Percentiles rank a stretch among this genome's conserved stretches.
Conservation (phyloP, 2,329 filamentous ascomycete species). For the Beauveria brongniartii region DNA sequence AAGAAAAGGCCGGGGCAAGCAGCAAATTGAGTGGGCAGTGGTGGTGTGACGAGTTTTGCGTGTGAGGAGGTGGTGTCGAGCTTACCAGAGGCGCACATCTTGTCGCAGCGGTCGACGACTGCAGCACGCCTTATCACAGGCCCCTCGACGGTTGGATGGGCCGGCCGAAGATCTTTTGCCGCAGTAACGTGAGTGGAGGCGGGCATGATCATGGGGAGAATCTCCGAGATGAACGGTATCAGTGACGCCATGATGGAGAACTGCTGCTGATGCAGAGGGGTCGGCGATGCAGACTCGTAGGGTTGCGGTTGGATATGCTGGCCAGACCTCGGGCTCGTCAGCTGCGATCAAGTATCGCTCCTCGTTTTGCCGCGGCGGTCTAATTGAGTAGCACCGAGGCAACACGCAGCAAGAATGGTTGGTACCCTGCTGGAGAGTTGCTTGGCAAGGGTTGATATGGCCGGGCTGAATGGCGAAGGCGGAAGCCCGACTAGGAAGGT, state of each 20-base stretch:
- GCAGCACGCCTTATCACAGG: conserved; percentile 37
- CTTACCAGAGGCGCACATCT: conserved; percentile 59
- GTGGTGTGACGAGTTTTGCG: neutral
- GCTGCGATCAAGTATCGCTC: neutral
- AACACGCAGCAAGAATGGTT: neutral
- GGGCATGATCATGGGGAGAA: conserved; percentile 52
- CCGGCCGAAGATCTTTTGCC: conserved; percentile 38
- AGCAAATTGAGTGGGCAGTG: neutral
- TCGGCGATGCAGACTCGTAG: neutral
- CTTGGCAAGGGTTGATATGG: conserved; percentile 1
- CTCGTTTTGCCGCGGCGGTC: neutral
- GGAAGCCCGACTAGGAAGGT: conserved; percentile 10
- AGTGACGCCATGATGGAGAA: conserved; percentile 39
- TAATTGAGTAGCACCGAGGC: neutral
- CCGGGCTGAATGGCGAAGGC: neutral
- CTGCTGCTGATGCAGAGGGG: neutral
- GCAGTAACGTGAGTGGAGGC: conserved; percentile 48
- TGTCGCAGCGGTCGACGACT: conserved; percentile 55
- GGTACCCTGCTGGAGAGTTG: neutral
- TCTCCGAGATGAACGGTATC: conserved; percentile 47
- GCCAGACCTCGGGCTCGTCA: neutral
- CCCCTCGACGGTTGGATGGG: conserved; percentile 23
- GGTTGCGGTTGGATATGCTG: neutral
- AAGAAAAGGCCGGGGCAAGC: conserved; percentile 1
- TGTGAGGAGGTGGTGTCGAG: conserved; percentile 6